Conservation (phyloP, 2,329 filamentous ascomycete species). For the Hirsutella rhossiliensis region DNA sequence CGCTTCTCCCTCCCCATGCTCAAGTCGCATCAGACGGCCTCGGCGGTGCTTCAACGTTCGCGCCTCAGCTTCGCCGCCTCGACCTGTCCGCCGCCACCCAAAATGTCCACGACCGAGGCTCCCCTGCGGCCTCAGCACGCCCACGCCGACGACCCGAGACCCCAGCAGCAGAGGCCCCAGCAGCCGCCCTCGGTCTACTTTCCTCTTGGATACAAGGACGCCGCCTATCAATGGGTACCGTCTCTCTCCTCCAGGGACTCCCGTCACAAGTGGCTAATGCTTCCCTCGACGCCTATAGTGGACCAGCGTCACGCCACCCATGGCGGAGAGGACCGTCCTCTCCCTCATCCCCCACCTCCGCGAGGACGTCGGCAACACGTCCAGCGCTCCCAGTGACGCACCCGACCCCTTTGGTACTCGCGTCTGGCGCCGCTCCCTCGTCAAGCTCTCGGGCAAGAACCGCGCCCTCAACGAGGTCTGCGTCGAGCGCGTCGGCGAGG, state of each 20-base stretch:
- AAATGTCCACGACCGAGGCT: slow-evolving; percentile 21
- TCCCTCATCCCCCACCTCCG: slow-evolving; percentile 74
- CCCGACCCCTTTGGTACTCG: slow-evolving; percentile 76
- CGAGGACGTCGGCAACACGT: slow-evolving; percentile 57
- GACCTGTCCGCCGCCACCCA: slow-evolving; percentile 2
- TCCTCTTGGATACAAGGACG: slow-evolving; percentile 83
- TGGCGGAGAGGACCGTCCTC: slow-evolving; percentile 81
- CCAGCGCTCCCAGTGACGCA: slow-evolving; percentile 23
- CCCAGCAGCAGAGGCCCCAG: slow-evolving; percentile 13
- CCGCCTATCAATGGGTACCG: slow-evolving; percentile 79
- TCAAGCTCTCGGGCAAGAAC: slow-evolving; percentile 73
- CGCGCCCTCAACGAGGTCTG: slow-evolving; percentile 88
- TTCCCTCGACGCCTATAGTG: slow-evolving; percentile 45
- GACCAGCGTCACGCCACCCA: slow-evolving; percentile 68
- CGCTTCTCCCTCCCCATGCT: slow-evolving; percentile 24
- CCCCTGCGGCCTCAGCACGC: slow-evolving; percentile 10
- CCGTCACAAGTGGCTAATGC: neutral
- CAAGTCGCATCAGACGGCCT: slow-evolving; percentile 24
- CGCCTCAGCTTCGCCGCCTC: slow-evolving; percentile 21
- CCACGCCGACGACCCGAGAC: slow-evolving; percentile 11
- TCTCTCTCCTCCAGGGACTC: neutral
- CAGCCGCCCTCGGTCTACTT: slow-evolving; percentile 43
- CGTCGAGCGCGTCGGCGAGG: slow-evolving; percentile 70
- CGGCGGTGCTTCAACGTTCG: slow-evolving; percentile 27
- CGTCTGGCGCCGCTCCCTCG: slow-evolving; percentile 76